phyloP scores from a whole-genome alignment of 164 flowering plant species.

The Vitis labrusca region DNA sequence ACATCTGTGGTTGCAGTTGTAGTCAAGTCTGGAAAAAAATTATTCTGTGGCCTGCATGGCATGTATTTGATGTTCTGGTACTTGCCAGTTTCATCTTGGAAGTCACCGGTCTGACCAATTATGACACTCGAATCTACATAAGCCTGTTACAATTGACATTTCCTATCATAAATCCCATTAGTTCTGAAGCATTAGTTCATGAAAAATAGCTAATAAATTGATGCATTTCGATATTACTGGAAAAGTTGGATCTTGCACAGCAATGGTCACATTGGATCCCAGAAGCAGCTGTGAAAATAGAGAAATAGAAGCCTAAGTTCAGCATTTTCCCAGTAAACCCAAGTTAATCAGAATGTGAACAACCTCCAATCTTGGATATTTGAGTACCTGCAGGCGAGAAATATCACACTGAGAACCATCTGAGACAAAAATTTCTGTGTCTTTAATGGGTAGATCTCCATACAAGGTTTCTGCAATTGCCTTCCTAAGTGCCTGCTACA shows the following conservation, averaged over 20 bases:
- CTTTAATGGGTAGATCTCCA: constrained; percentile 36
- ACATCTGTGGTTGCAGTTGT: constrained; percentile 53
- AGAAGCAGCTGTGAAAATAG: constrained; percentile 59
- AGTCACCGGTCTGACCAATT: constrained; percentile 63
- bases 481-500: constrained; percentile 54
- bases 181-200: neutral
- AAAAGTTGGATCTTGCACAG: constrained; percentile 89
- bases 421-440: constrained; percentile 75
- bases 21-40: constrained; percentile 72
- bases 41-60: constrained; percentile 59
- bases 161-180: neutral
- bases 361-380: neutral
- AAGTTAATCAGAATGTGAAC: neutral
- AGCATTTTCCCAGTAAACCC: neutral
- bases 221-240: constrained; percentile 50
- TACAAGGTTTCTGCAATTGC: constrained; percentile 64
- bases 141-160: constrained; percentile 45
- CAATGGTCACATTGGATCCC: constrained; percentile 66
- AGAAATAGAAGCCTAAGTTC: constrained; percentile 2
- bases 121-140: constrained; percentile 82
- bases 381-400: constrained; percentile 78
- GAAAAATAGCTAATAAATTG: neutral
- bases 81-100: constrained; percentile 42
- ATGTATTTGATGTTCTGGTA: constrained; percentile 71
- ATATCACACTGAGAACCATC: constrained; percentile 95